Percentiles rank a stretch among this genome's conserved stretches.
Conservation (phyloP, 768 basidiomycete genomes). For the Daedaleopsis nitida region DNA sequence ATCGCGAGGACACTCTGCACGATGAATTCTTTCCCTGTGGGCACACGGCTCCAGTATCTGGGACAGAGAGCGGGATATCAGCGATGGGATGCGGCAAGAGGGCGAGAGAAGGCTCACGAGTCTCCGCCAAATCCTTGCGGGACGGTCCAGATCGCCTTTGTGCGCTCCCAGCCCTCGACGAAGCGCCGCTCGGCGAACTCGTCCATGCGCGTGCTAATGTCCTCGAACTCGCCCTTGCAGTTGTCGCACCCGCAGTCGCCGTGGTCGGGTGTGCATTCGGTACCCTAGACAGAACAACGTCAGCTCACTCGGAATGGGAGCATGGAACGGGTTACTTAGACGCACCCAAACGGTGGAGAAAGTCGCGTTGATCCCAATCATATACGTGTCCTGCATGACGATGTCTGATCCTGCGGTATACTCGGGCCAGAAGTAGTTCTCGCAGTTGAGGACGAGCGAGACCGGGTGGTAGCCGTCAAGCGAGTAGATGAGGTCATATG, state of each 20-base stretch:
- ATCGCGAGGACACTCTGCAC: conserved; percentile 66
- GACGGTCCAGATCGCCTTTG: conserved; percentile 76
- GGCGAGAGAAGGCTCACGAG: conserved; percentile 28
- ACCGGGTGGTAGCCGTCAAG: conserved; percentile 62
- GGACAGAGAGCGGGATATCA: conserved; percentile 1
- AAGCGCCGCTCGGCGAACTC: conserved; percentile 61
- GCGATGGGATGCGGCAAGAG: background rate
- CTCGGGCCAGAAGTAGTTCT: conserved; percentile 60
- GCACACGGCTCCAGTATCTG: conserved; percentile 62
- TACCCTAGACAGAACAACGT: conserved; percentile 26
- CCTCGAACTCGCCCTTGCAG: conserved; percentile 68
- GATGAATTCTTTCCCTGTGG: conserved; percentile 71
- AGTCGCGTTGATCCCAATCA: conserved; percentile 59
- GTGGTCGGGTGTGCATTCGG: conserved; percentile 61
- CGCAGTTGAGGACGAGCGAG: conserved; percentile 56
- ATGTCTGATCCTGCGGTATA: conserved; percentile 70
- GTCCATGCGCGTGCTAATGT: conserved; percentile 68
- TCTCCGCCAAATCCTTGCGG: conserved; percentile 74
- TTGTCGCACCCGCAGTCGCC: conserved; percentile 78
- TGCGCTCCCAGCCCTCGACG: conserved; percentile 67
- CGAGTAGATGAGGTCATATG: conserved; percentile 49
- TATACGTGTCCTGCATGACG: conserved; percentile 68
- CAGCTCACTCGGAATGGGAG: too few species aligned
- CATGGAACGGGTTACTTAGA: background rate
- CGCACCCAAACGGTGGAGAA: conserved; percentile 56